A percentile compares a stretch with the other conserved stretches of the same genome.
Conservation (phyloP, 2,329 filamentous ascomycete species). For the Lachnellula suecica region DNA sequence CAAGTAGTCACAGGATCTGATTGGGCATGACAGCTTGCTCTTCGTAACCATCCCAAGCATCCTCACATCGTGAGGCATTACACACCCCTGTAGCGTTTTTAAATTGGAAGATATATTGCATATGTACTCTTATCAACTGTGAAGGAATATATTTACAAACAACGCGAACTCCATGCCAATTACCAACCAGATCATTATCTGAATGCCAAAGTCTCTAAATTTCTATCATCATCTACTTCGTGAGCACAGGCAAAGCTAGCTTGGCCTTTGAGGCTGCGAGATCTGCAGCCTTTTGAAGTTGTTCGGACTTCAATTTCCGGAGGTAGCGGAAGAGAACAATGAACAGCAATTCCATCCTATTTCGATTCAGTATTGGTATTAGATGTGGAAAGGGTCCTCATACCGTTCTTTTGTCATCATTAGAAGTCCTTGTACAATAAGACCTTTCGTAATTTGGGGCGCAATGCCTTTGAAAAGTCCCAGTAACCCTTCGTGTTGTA, state of each 20-base stretch:
- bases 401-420: slow-evolving; percentile 99
- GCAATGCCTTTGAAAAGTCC: slow-evolving; percentile 97
- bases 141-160: slow-evolving; percentile 9
- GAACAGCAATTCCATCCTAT: slow-evolving; percentile 83
- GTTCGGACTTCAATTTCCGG: slow-evolving; percentile 65
- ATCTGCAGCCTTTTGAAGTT: slow-evolving; percentile 66
- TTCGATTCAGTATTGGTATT: slow-evolving; percentile 8
- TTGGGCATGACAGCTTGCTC: too few relatives aligned
- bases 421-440: slow-evolving; percentile 89
- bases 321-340: slow-evolving; percentile 83
- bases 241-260: slow-evolving; percentile 26
- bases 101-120: neutral
- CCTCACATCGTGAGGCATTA: too few relatives aligned
- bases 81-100: too few relatives aligned
- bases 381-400: slow-evolving; percentile 23
- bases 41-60: too few relatives aligned
- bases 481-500: slow-evolving; percentile 78
- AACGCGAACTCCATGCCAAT: slow-evolving; percentile 7
- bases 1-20: too few relatives aligned
- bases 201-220: slow-evolving; percentile 3
- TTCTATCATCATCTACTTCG: slow-evolving; percentile 27
- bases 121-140: slow-evolving; percentile 1
- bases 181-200: slow-evolving; percentile 2
- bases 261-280: slow-evolving; percentile 62
- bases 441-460: slow-evolving; percentile 88